These are phyloP conservation scores for Zymoseptoria passerinii DNA, from an alignment of 2,329 filamentous ascomycete species.

Conservation along the genomic window DNA sequence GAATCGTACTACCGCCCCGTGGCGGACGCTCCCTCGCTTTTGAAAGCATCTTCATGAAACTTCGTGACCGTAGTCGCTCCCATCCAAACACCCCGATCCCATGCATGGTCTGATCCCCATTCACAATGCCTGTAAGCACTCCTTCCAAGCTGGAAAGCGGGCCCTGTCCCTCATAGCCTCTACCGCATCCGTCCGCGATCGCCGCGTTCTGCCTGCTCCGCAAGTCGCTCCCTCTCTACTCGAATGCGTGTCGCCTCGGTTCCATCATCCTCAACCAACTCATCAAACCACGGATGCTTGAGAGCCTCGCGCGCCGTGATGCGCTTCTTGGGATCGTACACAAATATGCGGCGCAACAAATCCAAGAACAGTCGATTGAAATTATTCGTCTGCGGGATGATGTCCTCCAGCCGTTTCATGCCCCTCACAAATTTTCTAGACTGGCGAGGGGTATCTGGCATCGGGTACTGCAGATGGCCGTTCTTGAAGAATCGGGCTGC, in stretches of 20 bases:
- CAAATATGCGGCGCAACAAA: constrained; percentile 54
- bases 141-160: background rate
- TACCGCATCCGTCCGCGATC: background rate
- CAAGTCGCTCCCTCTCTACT: constrained; percentile 23
- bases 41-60: background rate
- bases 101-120: background rate
- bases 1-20: background rate
- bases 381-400: constrained; percentile 47
- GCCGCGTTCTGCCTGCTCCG: constrained; percentile 9
- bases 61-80: background rate
- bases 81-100: background rate
- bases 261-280: constrained; percentile 56
- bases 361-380: constrained; percentile 59
- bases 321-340: constrained; percentile 57
- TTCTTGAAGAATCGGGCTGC: constrained; percentile 27
- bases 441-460: constrained; percentile 53
- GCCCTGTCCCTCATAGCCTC: background rate
- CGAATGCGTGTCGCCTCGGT: constrained; percentile 54
- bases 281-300: constrained; percentile 59
- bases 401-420: constrained; percentile 57
- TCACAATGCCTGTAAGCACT: background rate
- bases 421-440: constrained; percentile 59
- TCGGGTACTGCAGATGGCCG: constrained; percentile 55
- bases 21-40: background rate
- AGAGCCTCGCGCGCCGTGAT: constrained; percentile 58